Evolutionary conservation across 2,329 filamentous ascomycete genomes (phyloP), one percentile per base, ranked within the genome.

Genomic region (Annulohypoxylon truncatum): DNA sequence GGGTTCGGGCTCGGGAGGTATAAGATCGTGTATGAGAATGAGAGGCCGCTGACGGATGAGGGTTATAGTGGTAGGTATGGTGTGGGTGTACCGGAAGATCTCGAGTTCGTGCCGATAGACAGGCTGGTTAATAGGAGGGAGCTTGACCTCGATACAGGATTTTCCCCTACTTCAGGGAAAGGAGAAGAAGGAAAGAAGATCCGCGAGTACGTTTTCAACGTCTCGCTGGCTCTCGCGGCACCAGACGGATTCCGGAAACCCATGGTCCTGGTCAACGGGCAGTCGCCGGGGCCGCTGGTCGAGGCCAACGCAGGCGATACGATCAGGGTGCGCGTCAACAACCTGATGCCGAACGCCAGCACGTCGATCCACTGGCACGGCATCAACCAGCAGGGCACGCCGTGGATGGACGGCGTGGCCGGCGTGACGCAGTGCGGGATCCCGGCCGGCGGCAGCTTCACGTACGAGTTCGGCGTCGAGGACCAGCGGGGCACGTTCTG

Each of bases 311-410:
- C 74, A 1, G 82, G 82, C 8, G 82, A 84, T 67, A 78, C 77
- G 18, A 69, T 84, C 38, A 73, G 79, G 2, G 77, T 84, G 12
- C 72, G 72, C 2, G 80, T 84, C 4, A 73, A 77, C 53, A 83
- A 83, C 71, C 68, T 68, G 7, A 76, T 82, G 71, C 28, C 67
- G 12, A 72, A 77, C 35, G 68, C 67, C 50, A 79, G 75, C 57
- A 87, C 89, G 1, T 84, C 84, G 48, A 80, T 92, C 12, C 90
- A 92, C 72, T 92, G 89, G 79, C 90, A 92, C 72, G 90, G 90
- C 15, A 81, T 92, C 67, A 87, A 86, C 71, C 89, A 91, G 77
- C 85, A 85, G 67, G 85, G 86, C 33, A 87, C 86, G 0, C 88
- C 83, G 18, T 83, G 86, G 67, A 90, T 91, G 87, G 90, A 92